Base-by-base conservation (phyloP, 2,329 filamentous ascomycete genomes). In the Alternaria sp. region DNA sequence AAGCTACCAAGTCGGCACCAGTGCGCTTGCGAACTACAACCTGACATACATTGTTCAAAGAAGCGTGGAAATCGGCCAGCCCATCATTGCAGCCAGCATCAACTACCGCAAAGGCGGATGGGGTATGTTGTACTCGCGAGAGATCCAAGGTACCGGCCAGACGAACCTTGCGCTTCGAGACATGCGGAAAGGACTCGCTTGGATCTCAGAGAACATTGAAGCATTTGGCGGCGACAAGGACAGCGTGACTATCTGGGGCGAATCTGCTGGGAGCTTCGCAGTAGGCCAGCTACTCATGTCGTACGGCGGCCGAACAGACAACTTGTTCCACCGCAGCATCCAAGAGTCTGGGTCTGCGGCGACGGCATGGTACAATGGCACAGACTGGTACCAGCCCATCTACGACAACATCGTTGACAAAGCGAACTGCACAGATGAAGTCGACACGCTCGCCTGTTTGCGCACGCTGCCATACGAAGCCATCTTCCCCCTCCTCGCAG, bases 81-180 rank as follows among this genome's bases (percentile, higher is more conserved):
- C 77, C 2, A 77, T 80, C 28, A 73, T 80, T 52, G 78, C 68
- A 8, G 70, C 75, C 10, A 78, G 76, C 19, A 79, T 78, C 67
- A 80, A 80, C 61, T 80, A 80, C 54, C 85, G 90, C 10, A 83
- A 92, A 52, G 88, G 88, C 3, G 85, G 87, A 6, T 85, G 93
- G 72, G 92, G 92, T 0, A 93, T 95, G 78, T 77, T 92, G 26
- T 85, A 87, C 10, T 88, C 85, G 3, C 65, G 70, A 21, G 77
- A 79, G 44, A 68, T 79, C 7, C 28, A 83, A 13, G 83, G 83
- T 32, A 84, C 84, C 55, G 89, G 87, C 5, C 75, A 78, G 28
- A 70, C 75, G 0, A 79, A 79, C 54, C 59, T 74, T 2, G 69
- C 72, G 1, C 56, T 78, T 12, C 67, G 76, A 46, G 83, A 85